Evolutionary conservation across 2,329 filamentous ascomycete genomes (phyloP), one percentile per base, ranked within the genome.

Genomic region (Colletotrichum godetiae): DNA sequence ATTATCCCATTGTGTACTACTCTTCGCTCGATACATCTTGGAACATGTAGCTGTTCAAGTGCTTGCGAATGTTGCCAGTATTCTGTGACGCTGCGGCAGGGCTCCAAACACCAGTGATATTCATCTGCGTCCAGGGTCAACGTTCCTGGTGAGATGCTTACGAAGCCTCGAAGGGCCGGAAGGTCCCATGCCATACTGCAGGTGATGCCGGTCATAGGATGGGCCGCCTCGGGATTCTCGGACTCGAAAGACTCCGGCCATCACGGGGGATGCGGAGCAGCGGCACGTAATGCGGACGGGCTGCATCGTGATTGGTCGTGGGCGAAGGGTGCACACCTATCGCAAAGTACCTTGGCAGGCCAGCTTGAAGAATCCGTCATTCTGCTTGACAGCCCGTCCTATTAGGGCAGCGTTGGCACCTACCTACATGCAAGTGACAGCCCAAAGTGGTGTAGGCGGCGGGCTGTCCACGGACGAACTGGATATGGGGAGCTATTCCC

Each of bases 261-360:
- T 58, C 27, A 49, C 60, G 67, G 67, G 55, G 56, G 46, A 62
- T 72, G 70, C 67, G 55, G 55, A 66, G 71, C 27, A 57, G 67
- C 56, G 24, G 60, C 22, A 70, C 60, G 63, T 12, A 61, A 15
- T 15, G 27, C 24, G 27, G 49, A 33, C 67, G 60, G 35, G 15
- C 65, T 49, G 49, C 37, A 19, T 13, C 52, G 15, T 73, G 67
- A 70, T 70, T 73, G 67, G 70, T 46, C 19, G 27, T 19, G 13
- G 13, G 31, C 37, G 6, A 65, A 60, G 55, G 60, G 1, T 49
- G 42, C 42, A n/a, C 42, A 49, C 42, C 19, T 49, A 4, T 49
- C 64, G 46, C 19, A 6, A 35, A 27, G 46, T 53, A 27, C 42
- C 42, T 31, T 10, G 42, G 31, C 33, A 19, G 31, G 58, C 10